These are phyloP conservation scores for Camellia oleifera DNA, from an alignment of 179 eudicot species.

Conservation along the genomic window DNA sequence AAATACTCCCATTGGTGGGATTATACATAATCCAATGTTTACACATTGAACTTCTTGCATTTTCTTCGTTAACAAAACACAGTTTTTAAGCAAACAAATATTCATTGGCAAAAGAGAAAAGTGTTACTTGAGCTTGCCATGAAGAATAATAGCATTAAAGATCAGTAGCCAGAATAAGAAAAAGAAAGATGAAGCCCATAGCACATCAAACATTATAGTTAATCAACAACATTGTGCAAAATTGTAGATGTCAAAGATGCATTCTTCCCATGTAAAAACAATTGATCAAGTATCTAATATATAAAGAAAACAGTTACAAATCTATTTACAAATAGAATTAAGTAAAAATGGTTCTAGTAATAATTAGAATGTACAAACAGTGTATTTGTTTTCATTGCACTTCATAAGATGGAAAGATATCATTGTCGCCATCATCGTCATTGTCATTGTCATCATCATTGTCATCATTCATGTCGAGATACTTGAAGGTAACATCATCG, in stretches of 20 bases:
- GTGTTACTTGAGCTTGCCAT: no score
- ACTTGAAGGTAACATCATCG: slow-evolving; percentile 49
- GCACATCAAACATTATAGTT: background rate
- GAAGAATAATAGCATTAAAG: no score
- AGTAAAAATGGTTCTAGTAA: background rate
- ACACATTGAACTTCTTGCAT: no score
- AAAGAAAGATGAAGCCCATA: no score
- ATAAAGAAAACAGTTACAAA: background rate
- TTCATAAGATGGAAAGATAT: slow-evolving; percentile 48
- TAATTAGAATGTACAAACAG: slow-evolving; percentile 23
- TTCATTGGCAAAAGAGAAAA: no score
- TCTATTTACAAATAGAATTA: slow-evolving; percentile 24
- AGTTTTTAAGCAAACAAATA: no score
- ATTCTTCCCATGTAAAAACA: background rate
- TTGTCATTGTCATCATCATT: slow-evolving; percentile 4
- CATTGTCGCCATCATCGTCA: slow-evolving; percentile 48
- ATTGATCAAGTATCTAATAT: background rate
- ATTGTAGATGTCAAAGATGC: background rate
- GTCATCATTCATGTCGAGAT: slow-evolving; percentile 54
- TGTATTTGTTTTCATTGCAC: slow-evolving; percentile 5
- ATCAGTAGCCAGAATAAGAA: no score
- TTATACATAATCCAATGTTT: background rate
- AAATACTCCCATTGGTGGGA: background rate
- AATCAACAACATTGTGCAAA: slow-evolving; percentile 4
- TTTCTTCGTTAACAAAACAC: no score